Percentiles rank a stretch among this genome's conserved stretches.
These are phyloP conservation scores for Cutaneotrichosporon sp. DNA, from an alignment of 1,284 basidiomycete species.

Conservation along the genomic window DNA sequence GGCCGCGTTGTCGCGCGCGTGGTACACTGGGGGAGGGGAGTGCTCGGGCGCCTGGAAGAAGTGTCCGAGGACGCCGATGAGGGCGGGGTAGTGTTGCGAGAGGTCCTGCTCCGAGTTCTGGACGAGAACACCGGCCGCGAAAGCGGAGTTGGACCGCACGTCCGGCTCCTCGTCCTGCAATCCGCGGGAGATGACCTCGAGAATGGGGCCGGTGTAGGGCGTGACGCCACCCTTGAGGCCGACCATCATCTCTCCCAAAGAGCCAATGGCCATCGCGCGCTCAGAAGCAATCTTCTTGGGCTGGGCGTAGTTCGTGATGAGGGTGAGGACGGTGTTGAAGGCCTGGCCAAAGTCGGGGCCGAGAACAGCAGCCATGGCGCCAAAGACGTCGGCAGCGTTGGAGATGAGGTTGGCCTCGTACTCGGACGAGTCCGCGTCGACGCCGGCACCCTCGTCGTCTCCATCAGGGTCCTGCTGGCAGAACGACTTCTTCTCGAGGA, in stretches of 20 bases:
- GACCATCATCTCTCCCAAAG: conserved; percentile 89
- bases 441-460: conserved; percentile 76
- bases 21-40: conserved; percentile 58
- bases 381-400: conserved; percentile 90
- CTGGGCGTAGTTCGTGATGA: conserved; percentile 88
- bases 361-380: conserved; percentile 78
- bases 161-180: conserved; percentile 81
- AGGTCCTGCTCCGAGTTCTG: conserved; percentile 83
- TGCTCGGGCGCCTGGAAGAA: conserved; percentile 66
- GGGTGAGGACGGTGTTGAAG: conserved; percentile 79
- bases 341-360: conserved; percentile 80
- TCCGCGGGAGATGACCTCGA: conserved; percentile 74
- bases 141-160: conserved; percentile 94
- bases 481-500: conserved; percentile 86
- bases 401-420: conserved; percentile 95
- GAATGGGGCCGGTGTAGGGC: conserved; percentile 69
- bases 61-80: conserved; percentile 75
- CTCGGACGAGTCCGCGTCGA: conserved; percentile 68
- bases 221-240: conserved; percentile 86
- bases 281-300: conserved; percentile 83
- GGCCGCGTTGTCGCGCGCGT: conserved; percentile 92
- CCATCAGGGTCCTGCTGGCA: conserved; percentile 96
- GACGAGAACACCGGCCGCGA: conserved; percentile 85
- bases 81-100: conserved; percentile 68
- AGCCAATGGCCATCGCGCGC: conserved; percentile 87